Conservation (phyloP, 768 basidiomycete genomes). For the Amyloporia xantha region DNA sequence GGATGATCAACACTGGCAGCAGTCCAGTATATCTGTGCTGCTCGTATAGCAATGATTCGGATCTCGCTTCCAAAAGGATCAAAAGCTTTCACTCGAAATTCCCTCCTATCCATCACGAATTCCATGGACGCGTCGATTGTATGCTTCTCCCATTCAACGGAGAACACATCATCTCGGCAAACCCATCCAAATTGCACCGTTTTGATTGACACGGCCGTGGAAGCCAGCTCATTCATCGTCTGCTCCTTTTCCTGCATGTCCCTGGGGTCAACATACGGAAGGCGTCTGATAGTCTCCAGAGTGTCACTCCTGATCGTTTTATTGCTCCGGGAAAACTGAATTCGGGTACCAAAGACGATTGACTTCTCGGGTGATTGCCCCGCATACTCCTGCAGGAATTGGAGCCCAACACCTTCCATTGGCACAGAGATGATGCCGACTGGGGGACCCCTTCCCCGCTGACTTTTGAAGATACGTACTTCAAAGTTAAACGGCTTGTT, state of each 20-base stretch:
- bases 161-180: conserved; percentile 52
- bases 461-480: conserved; percentile 38
- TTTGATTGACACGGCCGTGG: conserved; percentile 25
- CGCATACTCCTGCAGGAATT: conserved; percentile 40
- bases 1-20: conserved; percentile 28
- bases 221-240: conserved; percentile 25
- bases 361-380: conserved; percentile 9
- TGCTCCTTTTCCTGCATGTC: conserved; percentile 29
- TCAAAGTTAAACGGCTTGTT: conserved; percentile 44
- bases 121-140: conserved; percentile 25
- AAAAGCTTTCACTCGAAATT: conserved; percentile 33
- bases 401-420: conserved; percentile 27
- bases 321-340: conserved; percentile 21
- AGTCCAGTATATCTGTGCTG: conserved; percentile 36
- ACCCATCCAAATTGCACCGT: conserved; percentile 55
- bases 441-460: neutral
- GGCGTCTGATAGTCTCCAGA: conserved; percentile 26
- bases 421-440: conserved; percentile 44
- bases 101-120: conserved; percentile 38
- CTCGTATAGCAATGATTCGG: conserved; percentile 37
- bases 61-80: conserved; percentile 5
- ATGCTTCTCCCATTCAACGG: conserved; percentile 48
- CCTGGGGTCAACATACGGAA: conserved; percentile 38
- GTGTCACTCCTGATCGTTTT: conserved; percentile 19
- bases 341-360: conserved; percentile 27